Conservation (phyloP, 2,329 filamentous ascomycete species). For the Penicillium thymicola region DNA sequence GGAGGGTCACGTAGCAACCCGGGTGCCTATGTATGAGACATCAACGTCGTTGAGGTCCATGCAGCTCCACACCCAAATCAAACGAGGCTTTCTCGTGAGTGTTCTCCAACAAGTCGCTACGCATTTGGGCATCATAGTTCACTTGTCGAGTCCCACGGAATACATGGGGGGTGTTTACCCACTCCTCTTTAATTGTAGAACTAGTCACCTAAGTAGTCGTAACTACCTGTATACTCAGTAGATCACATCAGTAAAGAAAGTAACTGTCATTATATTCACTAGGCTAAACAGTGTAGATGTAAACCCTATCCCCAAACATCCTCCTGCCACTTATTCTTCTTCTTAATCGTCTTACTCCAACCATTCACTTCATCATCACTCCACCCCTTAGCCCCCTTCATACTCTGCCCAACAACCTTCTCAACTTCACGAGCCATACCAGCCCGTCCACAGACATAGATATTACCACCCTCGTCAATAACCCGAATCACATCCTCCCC, state of each 20-base stretch:
- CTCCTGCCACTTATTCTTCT: conserved; percentile 52
- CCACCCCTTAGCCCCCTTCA: conserved; percentile 38
- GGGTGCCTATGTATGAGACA: neutral
- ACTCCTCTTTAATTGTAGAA: neutral
- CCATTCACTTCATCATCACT: conserved; percentile 41
- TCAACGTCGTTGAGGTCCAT: neutral
- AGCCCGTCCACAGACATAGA: conserved; percentile 42
- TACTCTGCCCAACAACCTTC: conserved; percentile 36
- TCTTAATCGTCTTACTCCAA: conserved; percentile 51
- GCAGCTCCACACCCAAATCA: neutral
- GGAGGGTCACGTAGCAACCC: neutral
- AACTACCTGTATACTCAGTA: neutral
- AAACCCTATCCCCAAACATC: conserved; percentile 46
- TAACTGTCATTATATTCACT: neutral
- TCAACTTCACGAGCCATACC: conserved; percentile 45
- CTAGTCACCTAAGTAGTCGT: neutral
- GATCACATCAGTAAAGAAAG: neutral
- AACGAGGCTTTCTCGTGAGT: neutral
- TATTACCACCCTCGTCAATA: conserved; percentile 38
- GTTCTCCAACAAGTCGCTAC: too few species aligned
- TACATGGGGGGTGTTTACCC: too few species aligned
- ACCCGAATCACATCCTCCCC: conserved; percentile 29
- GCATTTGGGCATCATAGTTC: too few species aligned
- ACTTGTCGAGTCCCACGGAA: too few species aligned
- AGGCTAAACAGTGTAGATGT: neutral